Evolutionary conservation across 768 basidiomycete species (phyloP).

Genomic region (Leccinum obscurum): DNA sequence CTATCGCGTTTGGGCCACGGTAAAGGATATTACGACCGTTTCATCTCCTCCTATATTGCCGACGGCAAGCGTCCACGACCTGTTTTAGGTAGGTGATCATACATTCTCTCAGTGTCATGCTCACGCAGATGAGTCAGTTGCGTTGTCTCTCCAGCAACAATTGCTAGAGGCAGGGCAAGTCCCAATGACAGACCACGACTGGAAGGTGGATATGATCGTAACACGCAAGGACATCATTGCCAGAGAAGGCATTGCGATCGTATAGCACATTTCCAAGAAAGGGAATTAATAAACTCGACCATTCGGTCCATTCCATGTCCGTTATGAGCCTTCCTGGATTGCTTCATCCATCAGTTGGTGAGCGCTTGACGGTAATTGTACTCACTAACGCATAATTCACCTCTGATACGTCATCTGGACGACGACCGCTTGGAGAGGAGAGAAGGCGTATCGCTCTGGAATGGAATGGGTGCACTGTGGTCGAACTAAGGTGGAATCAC

Average conservation of each 20-base stretch:
- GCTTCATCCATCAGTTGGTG: conserved; percentile 11
- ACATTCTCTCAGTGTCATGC: conserved; percentile 11
- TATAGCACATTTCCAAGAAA: conserved; percentile 16
- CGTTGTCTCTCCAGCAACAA: conserved; percentile 63
- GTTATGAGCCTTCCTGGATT: conserved; percentile 20
- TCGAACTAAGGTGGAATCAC: conserved; percentile 19
- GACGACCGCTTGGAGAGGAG: conserved; percentile 34
- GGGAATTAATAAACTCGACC: conserved; percentile 5
- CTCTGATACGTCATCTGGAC: conserved; percentile 12
- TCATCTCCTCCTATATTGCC: conserved; percentile 54
- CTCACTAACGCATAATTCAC: conserved; percentile 28
- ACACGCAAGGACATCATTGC: conserved; percentile 43
- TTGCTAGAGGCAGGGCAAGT: conserved; percentile 51
- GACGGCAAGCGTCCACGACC: conserved; percentile 47
- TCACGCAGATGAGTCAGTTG: conserved; percentile 45
- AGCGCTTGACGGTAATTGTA: conserved; percentile 24
- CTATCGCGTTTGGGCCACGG: conserved; percentile 76
- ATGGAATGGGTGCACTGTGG: conserved; percentile 17
- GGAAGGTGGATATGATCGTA: conserved; percentile 63
- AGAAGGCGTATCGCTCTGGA: conserved; percentile 42
- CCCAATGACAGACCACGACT: conserved; percentile 58
- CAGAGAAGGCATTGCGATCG: conserved; percentile 19
- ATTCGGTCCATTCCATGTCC: conserved; percentile 23
- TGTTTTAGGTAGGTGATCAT: conserved; percentile 51
- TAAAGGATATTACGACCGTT: conserved; percentile 82